Percentiles rank a stretch among this genome's conserved stretches.
These are phyloP conservation scores for Achlya hypogyna DNA, from an alignment of 352 stramenopile species.

Conservation along the genomic window DNA sequence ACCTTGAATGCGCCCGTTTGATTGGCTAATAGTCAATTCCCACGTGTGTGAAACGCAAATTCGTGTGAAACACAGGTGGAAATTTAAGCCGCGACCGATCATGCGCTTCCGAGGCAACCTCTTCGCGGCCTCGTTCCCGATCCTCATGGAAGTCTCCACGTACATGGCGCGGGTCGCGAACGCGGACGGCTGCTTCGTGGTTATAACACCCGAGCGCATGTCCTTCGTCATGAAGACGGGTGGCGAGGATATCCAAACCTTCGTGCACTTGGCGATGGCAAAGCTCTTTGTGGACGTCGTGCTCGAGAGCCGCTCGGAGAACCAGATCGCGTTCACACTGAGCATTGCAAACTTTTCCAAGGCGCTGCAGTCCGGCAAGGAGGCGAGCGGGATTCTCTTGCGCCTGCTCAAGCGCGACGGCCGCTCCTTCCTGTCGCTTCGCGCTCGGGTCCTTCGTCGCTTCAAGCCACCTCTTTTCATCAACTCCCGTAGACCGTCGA, in stretches of 20 bases:
- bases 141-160: constrained; percentile 69
- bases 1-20: not conserved
- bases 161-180: constrained; percentile 50
- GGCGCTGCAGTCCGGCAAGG: constrained; percentile 62
- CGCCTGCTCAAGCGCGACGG: constrained; percentile 72
- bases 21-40: not conserved
- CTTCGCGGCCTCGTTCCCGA: constrained; percentile 58
- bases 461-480: not conserved
- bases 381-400: constrained; percentile 70
- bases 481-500: constrained; percentile 43
- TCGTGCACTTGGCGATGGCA: constrained; percentile 48
- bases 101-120: constrained; percentile 79
- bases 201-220: constrained; percentile 52
- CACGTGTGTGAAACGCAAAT: too few relatives aligned
- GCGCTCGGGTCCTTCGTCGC: constrained; percentile 31
- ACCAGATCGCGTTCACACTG: constrained; percentile 74
- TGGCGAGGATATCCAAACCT: constrained; percentile 71
- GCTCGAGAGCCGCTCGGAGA: constrained; percentile 62
- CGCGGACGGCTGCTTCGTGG: constrained; percentile 61
- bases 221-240: constrained; percentile 57
- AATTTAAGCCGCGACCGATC: too few relatives aligned
- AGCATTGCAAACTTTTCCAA: constrained; percentile 67
- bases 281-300: constrained; percentile 65
- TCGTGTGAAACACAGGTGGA: too few relatives aligned
- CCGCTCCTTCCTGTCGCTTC: constrained; percentile 60